Conservation (phyloP, 768 basidiomycete genomes). For the Hygrocybe coccinea region DNA sequence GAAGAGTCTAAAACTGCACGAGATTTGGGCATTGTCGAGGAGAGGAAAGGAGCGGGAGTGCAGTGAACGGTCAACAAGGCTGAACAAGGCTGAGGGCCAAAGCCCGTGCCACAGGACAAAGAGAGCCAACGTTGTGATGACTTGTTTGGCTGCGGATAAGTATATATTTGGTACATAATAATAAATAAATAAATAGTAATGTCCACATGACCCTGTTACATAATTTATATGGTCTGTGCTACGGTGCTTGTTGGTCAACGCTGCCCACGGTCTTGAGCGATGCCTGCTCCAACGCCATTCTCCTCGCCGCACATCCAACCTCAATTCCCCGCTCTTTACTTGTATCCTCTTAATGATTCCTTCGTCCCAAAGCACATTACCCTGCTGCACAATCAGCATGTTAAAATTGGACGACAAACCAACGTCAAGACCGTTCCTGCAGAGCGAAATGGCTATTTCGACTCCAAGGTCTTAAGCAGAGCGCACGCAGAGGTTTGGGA, state of each 20-base stretch:
- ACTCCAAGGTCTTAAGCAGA: constrained; percentile 87
- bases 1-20: constrained; percentile 31
- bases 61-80: background rate
- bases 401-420: constrained; percentile 93
- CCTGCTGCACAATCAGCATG: constrained; percentile 60
- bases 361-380: constrained; percentile 93
- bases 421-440: constrained; percentile 91
- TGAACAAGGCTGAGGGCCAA: background rate
- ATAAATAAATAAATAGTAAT: too few species aligned
- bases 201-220: too few species aligned
- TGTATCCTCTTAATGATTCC: constrained; percentile 92
- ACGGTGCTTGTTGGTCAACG: background rate
- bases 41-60: background rate
- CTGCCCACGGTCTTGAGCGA: background rate
- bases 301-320: constrained; percentile 10
- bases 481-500: constrained; percentile 99
- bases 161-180: too few species aligned
- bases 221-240: constrained; percentile 1
- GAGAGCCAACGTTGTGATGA: too few species aligned
- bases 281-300: constrained; percentile 2
- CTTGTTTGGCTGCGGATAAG: too few species aligned
- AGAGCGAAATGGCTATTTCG: constrained; percentile 94
- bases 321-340: constrained; percentile 48
- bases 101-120: background rate
- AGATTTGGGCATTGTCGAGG: background rate